A percentile compares a stretch with the other conserved stretches of the same genome.
These are phyloP conservation scores for Eimeria praecox DNA, from an alignment of 169 alveolate species.

Conservation along the genomic window DNA sequence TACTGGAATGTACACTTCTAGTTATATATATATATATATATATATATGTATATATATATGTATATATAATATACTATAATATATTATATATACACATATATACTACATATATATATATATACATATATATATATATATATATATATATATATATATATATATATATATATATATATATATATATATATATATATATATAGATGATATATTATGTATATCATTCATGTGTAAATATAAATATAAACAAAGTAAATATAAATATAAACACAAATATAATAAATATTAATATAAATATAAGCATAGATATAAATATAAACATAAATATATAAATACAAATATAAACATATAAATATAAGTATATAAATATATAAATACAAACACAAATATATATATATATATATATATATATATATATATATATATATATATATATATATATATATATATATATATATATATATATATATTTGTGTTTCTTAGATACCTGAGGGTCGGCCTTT, in stretches of 20 bases:
- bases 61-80: no score
- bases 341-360: neutral
- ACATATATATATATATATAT: neutral
- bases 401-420: neutral
- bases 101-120: neutral
- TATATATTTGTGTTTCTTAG: neutral
- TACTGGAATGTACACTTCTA: no score
- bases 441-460: neutral
- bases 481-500: conserved; percentile 18
- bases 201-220: no score
- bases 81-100: no score
- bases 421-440: neutral
- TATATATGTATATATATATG: no score
- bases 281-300: neutral
- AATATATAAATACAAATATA: neutral
- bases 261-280: neutral
- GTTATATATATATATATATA: no score
- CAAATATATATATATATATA: neutral
- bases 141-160: neutral
- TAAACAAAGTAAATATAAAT: neutral
- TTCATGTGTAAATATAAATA: no score
- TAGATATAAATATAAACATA: neutral
- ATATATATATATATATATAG: no score
- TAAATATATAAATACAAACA: neutral
- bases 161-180: no score